Base-by-base conservation (phyloP, 2,329 filamentous ascomycete species). In the Cordyceps pruinosa region DNA sequence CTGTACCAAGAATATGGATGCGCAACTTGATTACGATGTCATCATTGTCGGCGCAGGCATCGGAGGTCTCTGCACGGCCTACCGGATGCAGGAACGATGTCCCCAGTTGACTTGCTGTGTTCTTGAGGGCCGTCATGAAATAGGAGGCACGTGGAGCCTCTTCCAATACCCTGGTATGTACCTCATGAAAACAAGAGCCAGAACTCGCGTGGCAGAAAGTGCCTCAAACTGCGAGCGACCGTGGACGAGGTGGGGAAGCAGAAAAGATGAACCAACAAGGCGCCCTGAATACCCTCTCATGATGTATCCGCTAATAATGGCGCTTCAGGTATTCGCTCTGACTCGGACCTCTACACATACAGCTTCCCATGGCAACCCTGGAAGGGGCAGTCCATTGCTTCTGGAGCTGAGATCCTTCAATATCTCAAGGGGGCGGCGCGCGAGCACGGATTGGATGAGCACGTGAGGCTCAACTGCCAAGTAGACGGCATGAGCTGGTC, bases 131-230 rank as follows among this genome's bases (percentile, higher is more conserved):
- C 83, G 89, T 30, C 73, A 78, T 51, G 73, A 76, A 28, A 75
- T 91, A 6, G 89, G 89, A 1, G 89, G 89, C 1, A 93, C 89
- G 0, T 92, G 89, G 89, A 84, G 87, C 64, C 72, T 91, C 2
- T 93, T 90, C 73, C 81, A 78, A 42, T 92, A 90, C 63, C 88
- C 87, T 19, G 37, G 37, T 41, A 21, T n/a, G 37, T 41, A 21
- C 37, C 19, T 5, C 8, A 17, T n/a, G n/a, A 21, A 21, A 21
- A n/a, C n/a, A n/a, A n/a, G n/a, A n/a, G n/a, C n/a, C n/a, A n/a
- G n/a, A n/a, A n/a, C n/a, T n/a, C n/a, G n/a, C n/a, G n/a, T n/a
- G n/a, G n/a, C n/a, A n/a, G n/a, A n/a, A n/a, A n/a, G n/a, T n/a
- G n/a, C n/a, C n/a, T n/a, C n/a, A n/a, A n/a, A n/a, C n/a, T n/a